Evolutionary conservation across 2,329 filamentous ascomycete genomes (phyloP), one percentile per base, ranked within the genome.

Genomic region (Karstenula rhodostoma): DNA sequence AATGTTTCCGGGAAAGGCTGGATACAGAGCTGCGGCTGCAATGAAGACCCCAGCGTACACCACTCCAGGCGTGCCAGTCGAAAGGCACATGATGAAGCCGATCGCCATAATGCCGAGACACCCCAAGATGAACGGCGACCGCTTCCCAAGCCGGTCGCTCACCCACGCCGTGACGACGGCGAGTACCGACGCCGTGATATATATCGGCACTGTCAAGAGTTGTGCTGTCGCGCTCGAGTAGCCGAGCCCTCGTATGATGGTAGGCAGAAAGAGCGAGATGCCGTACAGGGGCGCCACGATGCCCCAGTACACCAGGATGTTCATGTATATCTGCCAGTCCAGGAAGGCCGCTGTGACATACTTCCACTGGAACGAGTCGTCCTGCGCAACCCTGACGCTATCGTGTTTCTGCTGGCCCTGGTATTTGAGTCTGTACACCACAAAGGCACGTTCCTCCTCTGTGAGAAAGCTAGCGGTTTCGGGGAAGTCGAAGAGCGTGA

Each of bases 351-450:
- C 71, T 46, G 85, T 77, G 35, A 81, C 78, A 60, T 72, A 72
- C 1, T 71, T 77, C 91, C 90, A 93, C 17, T 81, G 84, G 69
- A 94, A 93, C 0, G 79, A 74, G 67, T 94, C 91, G 52, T 89
- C 81, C 8, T 88, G 85, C 0, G 87, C 90, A 0, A 90, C 89
- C 65, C 92, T 89, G 59, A 85, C 86, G 61, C 91, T 89, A 1
- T 84, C 82, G 6, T 86, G 84, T 0, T 83, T 82, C 78, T 76
- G 81, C 71, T 77, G 80, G 2, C 69, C 69, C 35, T 76, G 74
- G 27, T 68, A 76, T 10, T 87, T 86, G 1, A 93, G 80, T 0
- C 90, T 85, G 22, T 83, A 82, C 6, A 87, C 84, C 48, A 92
- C 85, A 60, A 85, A 87, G 0, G 81, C 79, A 0, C 87, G 77